Percentiles rank a stretch among this genome's conserved stretches.
Conservation (phyloP, 1,139 yeast species). For the Waltiozyma sp. region DNA sequence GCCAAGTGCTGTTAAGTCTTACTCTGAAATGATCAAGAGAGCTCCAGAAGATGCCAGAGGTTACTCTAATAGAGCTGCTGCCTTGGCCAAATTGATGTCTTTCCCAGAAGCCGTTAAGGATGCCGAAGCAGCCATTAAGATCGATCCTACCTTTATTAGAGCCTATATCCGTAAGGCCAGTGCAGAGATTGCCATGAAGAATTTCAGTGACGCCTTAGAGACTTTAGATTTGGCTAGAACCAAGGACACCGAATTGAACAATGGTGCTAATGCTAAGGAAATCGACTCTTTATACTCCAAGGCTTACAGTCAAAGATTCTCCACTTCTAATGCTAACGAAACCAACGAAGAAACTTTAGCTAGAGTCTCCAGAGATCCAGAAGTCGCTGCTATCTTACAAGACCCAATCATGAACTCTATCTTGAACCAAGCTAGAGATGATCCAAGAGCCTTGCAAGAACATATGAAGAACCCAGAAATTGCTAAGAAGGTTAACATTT, state of each 20-base stretch:
- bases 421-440: slow-evolving; percentile 84
- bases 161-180: slow-evolving; percentile 97
- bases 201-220: slow-evolving; percentile 71
- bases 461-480: slow-evolving; percentile 97
- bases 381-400: slow-evolving; percentile 77
- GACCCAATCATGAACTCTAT: slow-evolving; percentile 98
- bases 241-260: slow-evolving; percentile 54
- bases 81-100: slow-evolving; percentile 84
- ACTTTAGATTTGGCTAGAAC: slow-evolving; percentile 72
- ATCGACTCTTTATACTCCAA: slow-evolving; percentile 75
- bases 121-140: slow-evolving; percentile 79
- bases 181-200: slow-evolving; percentile 86
- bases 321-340: slow-evolving; percentile 68
- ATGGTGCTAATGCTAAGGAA: slow-evolving; percentile 54
- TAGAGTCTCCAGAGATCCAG: slow-evolving; percentile 88
- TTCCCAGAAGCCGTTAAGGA: slow-evolving; percentile 95
- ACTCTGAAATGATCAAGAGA: slow-evolving; percentile 91
- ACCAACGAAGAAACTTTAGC: slow-evolving; percentile 92
- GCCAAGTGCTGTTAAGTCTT: slow-evolving; percentile 94
- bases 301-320: slow-evolving; percentile 70
- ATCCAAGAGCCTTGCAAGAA: slow-evolving; percentile 94
- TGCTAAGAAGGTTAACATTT: slow-evolving; percentile 73
- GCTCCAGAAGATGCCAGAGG: slow-evolving; percentile 96
- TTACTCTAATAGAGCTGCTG: slow-evolving; percentile 97
- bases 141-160: slow-evolving; percentile 82